Percentiles rank a stretch among this genome's conserved stretches.
These are phyloP conservation scores for Quercus glauca DNA, from an alignment of 306 rosid species.

Conservation along the genomic window DNA sequence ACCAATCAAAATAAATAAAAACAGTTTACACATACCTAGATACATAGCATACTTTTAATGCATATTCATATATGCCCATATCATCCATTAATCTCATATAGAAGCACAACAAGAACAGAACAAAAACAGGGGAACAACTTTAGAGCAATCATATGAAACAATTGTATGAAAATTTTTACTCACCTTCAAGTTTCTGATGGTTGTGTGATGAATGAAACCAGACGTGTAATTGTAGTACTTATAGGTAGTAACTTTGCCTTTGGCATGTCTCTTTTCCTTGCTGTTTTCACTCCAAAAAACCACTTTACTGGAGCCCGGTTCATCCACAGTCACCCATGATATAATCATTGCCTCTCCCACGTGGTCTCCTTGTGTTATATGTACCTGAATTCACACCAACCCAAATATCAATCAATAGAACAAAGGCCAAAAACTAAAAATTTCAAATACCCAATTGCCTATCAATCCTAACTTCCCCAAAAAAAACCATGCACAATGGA, in stretches of 20 bases:
- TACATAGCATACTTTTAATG: not conserved
- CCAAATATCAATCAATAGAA: slow-evolving; percentile 1
- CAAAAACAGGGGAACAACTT: not conserved
- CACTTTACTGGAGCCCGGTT: slow-evolving; percentile 61
- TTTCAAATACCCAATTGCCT: not conserved
- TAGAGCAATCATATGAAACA: not conserved
- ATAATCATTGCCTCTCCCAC: slow-evolving; percentile 63
- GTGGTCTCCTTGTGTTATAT: slow-evolving; percentile 85
- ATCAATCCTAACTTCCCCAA: not conserved
- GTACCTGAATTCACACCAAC: slow-evolving; percentile 48
- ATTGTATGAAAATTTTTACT: not conserved
- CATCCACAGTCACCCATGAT: slow-evolving; percentile 66
- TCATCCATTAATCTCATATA: not conserved
- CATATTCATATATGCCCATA: not conserved
- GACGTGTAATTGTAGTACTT: slow-evolving; percentile 62
- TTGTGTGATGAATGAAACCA: slow-evolving; percentile 70
- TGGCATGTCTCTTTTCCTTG: slow-evolving; percentile 26
- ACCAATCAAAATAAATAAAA: not conserved
- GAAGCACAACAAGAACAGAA: not conserved
- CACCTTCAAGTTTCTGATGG: slow-evolving; percentile 41
- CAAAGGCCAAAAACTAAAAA: not conserved
- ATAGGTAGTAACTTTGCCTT: slow-evolving; percentile 45
- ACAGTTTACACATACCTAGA: not conserved
- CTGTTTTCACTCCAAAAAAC: slow-evolving; percentile 46
- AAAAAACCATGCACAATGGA: not conserved